phyloP scores from a whole-genome alignment of 345 rosid genomes.

The Camelina neglecta region DNA sequence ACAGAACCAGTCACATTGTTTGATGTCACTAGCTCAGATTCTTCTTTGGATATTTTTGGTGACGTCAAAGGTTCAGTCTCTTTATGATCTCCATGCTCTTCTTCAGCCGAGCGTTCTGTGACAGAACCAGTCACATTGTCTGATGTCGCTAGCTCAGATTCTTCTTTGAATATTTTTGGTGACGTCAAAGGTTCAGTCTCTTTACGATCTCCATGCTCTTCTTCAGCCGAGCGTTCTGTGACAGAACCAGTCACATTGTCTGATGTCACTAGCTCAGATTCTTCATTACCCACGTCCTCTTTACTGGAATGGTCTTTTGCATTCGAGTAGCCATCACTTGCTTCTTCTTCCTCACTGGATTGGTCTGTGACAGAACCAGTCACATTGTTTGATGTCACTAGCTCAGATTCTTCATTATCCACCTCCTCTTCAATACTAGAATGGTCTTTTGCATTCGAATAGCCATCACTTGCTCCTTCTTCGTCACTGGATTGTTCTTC shows the following conservation, averaged over 20 bases:
- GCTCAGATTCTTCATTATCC: constrained; percentile 14
- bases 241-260: constrained; percentile 28
- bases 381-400: constrained; percentile 32
- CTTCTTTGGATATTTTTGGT: constrained; percentile 4
- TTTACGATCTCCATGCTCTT: constrained; percentile 28
- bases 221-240: constrained; percentile 26
- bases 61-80: constrained; percentile 26
- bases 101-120: constrained; percentile 27
- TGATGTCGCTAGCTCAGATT: constrained; percentile 31
- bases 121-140: constrained; percentile 27
- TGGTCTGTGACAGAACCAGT: constrained; percentile 28
- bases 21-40: constrained; percentile 31
- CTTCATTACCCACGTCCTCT: background rate
- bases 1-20: constrained; percentile 27
- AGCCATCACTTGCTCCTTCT: constrained; percentile 30
- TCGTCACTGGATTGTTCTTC: constrained; percentile 37
- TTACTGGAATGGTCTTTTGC: too few relatives aligned
- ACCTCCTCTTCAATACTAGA: constrained; percentile 34
- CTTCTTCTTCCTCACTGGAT: constrained; percentile 25
- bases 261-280: constrained; percentile 32
- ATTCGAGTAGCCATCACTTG: too few relatives aligned
- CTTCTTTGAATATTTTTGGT: constrained; percentile 2
- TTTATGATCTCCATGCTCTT: constrained; percentile 27
- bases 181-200: constrained; percentile 27
- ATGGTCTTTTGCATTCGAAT: constrained; percentile 35